A percentile compares a stretch with the other conserved stretches of the same genome.
Conservation (phyloP, 495 filamentous ascomycete genomes). For the Xylaria bambusicola region DNA sequence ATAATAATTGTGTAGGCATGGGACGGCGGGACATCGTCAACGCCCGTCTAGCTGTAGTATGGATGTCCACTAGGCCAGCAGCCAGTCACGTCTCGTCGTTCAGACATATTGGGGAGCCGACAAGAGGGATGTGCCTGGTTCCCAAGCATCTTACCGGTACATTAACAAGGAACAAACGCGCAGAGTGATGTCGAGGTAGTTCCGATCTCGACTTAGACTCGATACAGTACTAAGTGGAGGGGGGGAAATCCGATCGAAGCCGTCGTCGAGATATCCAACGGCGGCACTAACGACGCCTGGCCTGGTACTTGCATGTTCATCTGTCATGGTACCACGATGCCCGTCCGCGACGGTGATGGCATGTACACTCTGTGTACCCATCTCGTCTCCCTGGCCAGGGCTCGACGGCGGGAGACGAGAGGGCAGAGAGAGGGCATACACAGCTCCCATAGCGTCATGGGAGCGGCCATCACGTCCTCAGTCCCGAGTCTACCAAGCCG, state of each 20-base stretch:
- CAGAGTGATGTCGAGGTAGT: constrained; percentile 44
- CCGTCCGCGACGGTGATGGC: constrained; percentile 21
- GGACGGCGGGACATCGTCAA: constrained; percentile 12
- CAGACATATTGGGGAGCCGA: constrained; percentile 24
- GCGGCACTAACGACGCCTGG: constrained; percentile 39
- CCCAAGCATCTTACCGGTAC: constrained; percentile 28
- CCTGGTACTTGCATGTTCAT: constrained; percentile 41
- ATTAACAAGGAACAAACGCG: constrained; percentile 27
- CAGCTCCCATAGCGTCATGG: background rate
- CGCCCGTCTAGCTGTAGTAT: constrained; percentile 18
- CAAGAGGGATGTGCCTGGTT: constrained; percentile 44
- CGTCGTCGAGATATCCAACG: constrained; percentile 32
- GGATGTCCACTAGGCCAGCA: constrained; percentile 28
- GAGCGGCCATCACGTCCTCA: constrained; percentile 1
- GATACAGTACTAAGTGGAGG: constrained; percentile 17
- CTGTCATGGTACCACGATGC: constrained; percentile 37
- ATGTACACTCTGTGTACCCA: constrained; percentile 9
- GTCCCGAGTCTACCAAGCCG: constrained; percentile 27
- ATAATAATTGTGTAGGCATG: constrained; percentile 11
- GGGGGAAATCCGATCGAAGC: constrained; percentile 22
- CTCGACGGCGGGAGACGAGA: constrained; percentile 33
- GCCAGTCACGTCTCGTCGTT: constrained; percentile 36
- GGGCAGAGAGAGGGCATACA: too few relatives aligned
- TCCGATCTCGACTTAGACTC: constrained; percentile 48
- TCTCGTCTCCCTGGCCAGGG: constrained; percentile 17